These are phyloP conservation scores for Aspergillus thermomutatus DNA, from an alignment of 2,329 filamentous ascomycete genomes.

Conservation along the genomic window DNA sequence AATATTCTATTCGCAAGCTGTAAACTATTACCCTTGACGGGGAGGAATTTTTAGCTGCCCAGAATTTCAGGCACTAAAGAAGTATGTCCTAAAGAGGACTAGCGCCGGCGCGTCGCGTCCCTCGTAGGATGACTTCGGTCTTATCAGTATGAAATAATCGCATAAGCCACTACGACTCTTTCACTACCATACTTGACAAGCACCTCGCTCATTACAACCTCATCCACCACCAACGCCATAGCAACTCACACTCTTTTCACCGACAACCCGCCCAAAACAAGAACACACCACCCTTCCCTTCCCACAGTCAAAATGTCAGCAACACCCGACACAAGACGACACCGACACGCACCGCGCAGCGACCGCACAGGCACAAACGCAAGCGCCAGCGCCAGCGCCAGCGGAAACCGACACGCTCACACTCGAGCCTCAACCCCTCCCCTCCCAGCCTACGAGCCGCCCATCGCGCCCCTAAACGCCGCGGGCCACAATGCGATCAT, in stretches of 20 bases:
- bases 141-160: constrained; percentile 5
- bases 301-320: neutral
- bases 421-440: constrained; percentile 11
- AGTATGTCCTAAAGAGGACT: constrained; percentile 28
- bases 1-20: neutral
- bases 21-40: neutral
- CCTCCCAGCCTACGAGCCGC: constrained; percentile 53
- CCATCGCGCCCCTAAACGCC: constrained; percentile 49
- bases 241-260: neutral
- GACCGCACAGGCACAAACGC: neutral
- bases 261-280: neutral
- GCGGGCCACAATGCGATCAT: constrained; percentile 47
- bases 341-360: neutral
- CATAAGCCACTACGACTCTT: neutral
- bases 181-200: neutral
- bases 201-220: too few relatives aligned
- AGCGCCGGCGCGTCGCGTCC: constrained; percentile 31
- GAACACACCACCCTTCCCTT: too few relatives aligned
- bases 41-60: constrained; percentile 4
- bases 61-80: neutral
- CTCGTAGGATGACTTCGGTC: constrained; percentile 1
- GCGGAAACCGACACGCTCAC: neutral
- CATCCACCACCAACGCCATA: neutral
- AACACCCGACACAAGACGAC: neutral
- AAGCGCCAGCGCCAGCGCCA: too few relatives aligned